These are phyloP conservation scores for Ogataea thermomethanolica DNA, from an alignment of 805 yeast genomes.

Conservation along the genomic window DNA sequence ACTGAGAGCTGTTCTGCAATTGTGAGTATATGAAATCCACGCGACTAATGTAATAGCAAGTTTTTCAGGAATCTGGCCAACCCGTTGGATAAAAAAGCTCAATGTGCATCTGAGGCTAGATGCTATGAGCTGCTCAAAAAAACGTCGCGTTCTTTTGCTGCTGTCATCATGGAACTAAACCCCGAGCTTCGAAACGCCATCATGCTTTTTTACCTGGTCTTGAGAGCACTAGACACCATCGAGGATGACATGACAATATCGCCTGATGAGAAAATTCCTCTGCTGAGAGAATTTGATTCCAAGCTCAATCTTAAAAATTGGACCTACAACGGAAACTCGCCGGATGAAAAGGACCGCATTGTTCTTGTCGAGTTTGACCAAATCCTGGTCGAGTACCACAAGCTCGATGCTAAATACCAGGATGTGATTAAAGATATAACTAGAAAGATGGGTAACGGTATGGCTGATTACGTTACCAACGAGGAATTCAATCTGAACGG, in stretches of 20 bases:
- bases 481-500: slow-evolving; percentile 80
- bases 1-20: slow-evolving; percentile 61
- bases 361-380: slow-evolving; percentile 78
- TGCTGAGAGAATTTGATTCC: slow-evolving; percentile 63
- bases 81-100: slow-evolving; percentile 42
- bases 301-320: slow-evolving; percentile 66
- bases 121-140: slow-evolving; percentile 64
- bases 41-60: slow-evolving; percentile 27
- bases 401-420: slow-evolving; percentile 71
- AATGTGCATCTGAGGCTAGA: slow-evolving; percentile 44
- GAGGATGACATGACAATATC: slow-evolving; percentile 94
- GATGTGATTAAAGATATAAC: slow-evolving; percentile 76
- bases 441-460: slow-evolving; percentile 89
- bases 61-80: slow-evolving; percentile 51
- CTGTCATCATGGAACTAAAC: slow-evolving; percentile 85
- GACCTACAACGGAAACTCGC: slow-evolving; percentile 74
- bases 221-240: slow-evolving; percentile 90
- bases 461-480: slow-evolving; percentile 87
- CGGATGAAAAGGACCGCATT: slow-evolving; percentile 74
- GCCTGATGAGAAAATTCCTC: slow-evolving; percentile 65
- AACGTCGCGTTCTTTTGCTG: slow-evolving; percentile 91
- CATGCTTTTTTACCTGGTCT: slow-evolving; percentile 77
- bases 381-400: slow-evolving; percentile 67
- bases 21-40: slow-evolving; percentile 33
- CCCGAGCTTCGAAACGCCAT: slow-evolving; percentile 83